Percentiles rank a stretch among this genome's conserved stretches.
Conservation (phyloP, 1,284 basidiomycete genomes). For the Malassezia yamatoensis region DNA sequence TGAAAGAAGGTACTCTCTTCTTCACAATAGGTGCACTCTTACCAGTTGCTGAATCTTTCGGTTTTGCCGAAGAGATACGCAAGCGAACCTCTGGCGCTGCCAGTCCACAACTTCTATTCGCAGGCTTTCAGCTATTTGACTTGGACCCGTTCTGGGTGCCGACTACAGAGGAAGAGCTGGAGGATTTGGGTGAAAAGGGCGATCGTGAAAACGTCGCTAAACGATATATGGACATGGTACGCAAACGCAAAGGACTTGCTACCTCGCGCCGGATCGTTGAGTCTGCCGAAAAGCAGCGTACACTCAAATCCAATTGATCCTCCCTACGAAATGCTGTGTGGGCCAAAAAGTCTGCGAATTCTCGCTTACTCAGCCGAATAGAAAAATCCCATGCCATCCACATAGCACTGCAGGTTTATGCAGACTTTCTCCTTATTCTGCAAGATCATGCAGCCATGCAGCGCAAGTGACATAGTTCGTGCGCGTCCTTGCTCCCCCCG, state of each 20-base stretch:
- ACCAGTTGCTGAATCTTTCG: conserved; percentile 95
- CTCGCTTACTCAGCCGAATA: not conserved
- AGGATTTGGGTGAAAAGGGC: conserved; percentile 91
- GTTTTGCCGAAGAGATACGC: conserved; percentile 96
- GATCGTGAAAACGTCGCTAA: conserved; percentile 90
- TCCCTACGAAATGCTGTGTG: not conserved
- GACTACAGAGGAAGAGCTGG: conserved; percentile 90
- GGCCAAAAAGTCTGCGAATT: no score
- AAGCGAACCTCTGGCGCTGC: conserved; percentile 93
- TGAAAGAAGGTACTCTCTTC: conserved; percentile 94
- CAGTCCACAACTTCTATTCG: conserved; percentile 90
- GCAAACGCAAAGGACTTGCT: conserved; percentile 50
- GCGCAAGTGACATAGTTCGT: not conserved
- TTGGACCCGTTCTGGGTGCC: conserved; percentile 97
- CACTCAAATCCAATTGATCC: conserved; percentile 39
- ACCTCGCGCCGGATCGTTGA: conserved; percentile 37
- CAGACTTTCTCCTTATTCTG: not conserved
- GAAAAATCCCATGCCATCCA: not conserved
- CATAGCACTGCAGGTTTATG: not conserved
- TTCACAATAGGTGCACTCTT: conserved; percentile 81
- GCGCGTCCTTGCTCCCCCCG: not conserved
- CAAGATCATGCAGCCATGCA: not conserved
- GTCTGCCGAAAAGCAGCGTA: conserved; percentile 46
- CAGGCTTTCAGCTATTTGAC: conserved; percentile 52
- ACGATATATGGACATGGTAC: conserved; percentile 80